These are phyloP conservation scores for Mucor sp. DNA, from an alignment of 371 early-diverging fungal genomes.

Conservation along the genomic window DNA sequence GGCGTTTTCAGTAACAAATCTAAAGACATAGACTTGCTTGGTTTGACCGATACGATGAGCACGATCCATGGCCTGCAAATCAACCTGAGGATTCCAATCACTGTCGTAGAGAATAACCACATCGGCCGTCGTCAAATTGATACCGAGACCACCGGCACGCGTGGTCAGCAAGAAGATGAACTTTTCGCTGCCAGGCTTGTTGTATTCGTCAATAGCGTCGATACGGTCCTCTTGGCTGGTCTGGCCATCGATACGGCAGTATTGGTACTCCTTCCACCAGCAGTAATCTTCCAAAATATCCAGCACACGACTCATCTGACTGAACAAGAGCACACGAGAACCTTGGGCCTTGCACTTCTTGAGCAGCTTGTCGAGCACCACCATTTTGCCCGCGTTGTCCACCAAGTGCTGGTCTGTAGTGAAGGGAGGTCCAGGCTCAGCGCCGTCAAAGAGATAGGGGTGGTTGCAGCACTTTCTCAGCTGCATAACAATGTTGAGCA, in stretches of 20 bases:
- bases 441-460: slow-evolving; percentile 99
- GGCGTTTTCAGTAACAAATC: slow-evolving; percentile 97
- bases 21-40: slow-evolving; percentile 97
- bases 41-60: slow-evolving; percentile 99
- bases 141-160: slow-evolving; percentile 98
- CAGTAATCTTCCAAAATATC: slow-evolving; percentile 99
- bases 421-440: slow-evolving; percentile 89
- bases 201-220: slow-evolving; percentile 94
- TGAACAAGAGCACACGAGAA: slow-evolving; percentile 96
- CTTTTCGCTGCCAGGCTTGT: slow-evolving; percentile 85
- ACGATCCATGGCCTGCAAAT: slow-evolving; percentile 96
- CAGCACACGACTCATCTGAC: slow-evolving; percentile 98
- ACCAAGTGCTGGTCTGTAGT: slow-evolving; percentile 98
- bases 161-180: slow-evolving; percentile 98
- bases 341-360: slow-evolving; percentile 85
- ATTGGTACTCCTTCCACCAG: slow-evolving; percentile 86
- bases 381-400: slow-evolving; percentile 94
- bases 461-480: slow-evolving; percentile 99
- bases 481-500: slow-evolving; percentile 99
- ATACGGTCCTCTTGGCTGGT: slow-evolving; percentile 95
- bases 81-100: slow-evolving; percentile 99
- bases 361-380: slow-evolving; percentile 92
- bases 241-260: slow-evolving; percentile 98
- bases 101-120: slow-evolving; percentile 98
- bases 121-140: slow-evolving; percentile 98